These are phyloP conservation scores for Exobasidium rhododendri DNA, from an alignment of 1,284 basidiomycete species.

Conservation along the genomic window DNA sequence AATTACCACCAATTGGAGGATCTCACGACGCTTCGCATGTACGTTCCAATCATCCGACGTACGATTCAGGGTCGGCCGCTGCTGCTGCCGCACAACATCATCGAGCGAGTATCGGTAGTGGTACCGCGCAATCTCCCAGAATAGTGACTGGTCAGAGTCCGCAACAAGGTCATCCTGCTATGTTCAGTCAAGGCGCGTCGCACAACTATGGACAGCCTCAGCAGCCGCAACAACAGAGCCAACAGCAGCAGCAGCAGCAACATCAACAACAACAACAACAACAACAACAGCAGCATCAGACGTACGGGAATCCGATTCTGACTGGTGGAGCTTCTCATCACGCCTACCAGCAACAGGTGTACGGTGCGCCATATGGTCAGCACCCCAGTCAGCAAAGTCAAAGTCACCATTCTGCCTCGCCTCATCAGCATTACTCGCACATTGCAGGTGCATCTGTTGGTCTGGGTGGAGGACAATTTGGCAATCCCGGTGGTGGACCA, in stretches of 20 bases:
- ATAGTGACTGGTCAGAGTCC: constrained; percentile 15
- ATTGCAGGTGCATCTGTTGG: constrained; percentile 13
- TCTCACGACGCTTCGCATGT: background rate
- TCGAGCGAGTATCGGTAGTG: constrained; percentile 19
- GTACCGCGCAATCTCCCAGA: background rate
- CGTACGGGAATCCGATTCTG: constrained; percentile 10
- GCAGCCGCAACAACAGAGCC: constrained; percentile 28
- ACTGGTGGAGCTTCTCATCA: constrained; percentile 12
- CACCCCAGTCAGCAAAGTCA: constrained; percentile 16
- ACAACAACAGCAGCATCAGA: constrained; percentile 19
- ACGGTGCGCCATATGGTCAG: constrained; percentile 20
- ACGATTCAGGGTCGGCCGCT: constrained; percentile 23
- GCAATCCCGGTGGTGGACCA: constrained; percentile 1
- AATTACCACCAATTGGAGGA: constrained; percentile 9
- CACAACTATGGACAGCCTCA: background rate
- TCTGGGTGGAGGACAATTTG: constrained; percentile 7
- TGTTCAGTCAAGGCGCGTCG: constrained; percentile 10
- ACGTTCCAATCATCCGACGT: background rate
- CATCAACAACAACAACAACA: constrained; percentile 33
- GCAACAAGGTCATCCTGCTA: constrained; percentile 12
- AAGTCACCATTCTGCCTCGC: constrained; percentile 12
- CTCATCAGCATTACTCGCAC: constrained; percentile 24
- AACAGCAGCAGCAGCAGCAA: constrained; percentile 25
- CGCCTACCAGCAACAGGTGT: constrained; percentile 7
- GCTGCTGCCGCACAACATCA: constrained; percentile 21